A percentile compares a stretch with the other conserved stretches of the same genome.
phyloP scores from a whole-genome alignment of 257 asterid genomes.

The Salvia splendens region DNA sequence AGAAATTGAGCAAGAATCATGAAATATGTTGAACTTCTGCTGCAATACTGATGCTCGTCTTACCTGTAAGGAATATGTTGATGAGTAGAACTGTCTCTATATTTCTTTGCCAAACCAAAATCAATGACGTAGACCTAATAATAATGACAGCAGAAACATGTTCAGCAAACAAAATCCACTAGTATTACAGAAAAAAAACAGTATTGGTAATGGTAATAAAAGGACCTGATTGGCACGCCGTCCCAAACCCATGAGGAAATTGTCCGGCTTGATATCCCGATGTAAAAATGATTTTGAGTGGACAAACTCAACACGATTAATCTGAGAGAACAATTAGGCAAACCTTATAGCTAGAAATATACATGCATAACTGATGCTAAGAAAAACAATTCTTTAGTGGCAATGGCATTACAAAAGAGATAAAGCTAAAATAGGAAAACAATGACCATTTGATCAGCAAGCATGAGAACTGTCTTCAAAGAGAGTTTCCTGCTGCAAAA shows the following conservation, averaged over 20 bases:
- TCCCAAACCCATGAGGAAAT: constrained; percentile 99
- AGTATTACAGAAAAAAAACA: neutral
- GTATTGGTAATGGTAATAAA: constrained; percentile 12
- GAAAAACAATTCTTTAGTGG: constrained; percentile 20
- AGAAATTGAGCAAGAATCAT: constrained; percentile 8
- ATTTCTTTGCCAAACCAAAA: constrained; percentile 98
- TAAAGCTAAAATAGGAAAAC: constrained; percentile 23
- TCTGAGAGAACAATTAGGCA: constrained; percentile 50
- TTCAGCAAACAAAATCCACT: constrained; percentile 26
- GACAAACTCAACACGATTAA: constrained; percentile 92
- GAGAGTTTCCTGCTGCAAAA: constrained; percentile 94
- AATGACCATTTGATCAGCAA: constrained; percentile 96
- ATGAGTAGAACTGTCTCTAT: constrained; percentile 74
- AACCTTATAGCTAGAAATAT: constrained; percentile 21
- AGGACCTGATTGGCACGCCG: constrained; percentile 95
- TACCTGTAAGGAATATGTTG: constrained; percentile 97
- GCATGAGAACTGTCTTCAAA: constrained; percentile 97
- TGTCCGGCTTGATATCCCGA: constrained; percentile 99
- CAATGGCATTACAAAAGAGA: neutral
- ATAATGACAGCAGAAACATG: constrained; percentile 25
- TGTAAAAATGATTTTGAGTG: constrained; percentile 94
- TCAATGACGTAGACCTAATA: constrained; percentile 88
- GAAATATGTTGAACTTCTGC: constrained; percentile 18
- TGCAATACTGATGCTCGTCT: constrained; percentile 28
- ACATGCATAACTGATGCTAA: constrained; percentile 3